Percentiles rank a stretch among this genome's conserved stretches.
Evolutionary conservation across 2,329 filamentous ascomycete species (phyloP).

Genomic region (Fusarium papillatum): DNA sequence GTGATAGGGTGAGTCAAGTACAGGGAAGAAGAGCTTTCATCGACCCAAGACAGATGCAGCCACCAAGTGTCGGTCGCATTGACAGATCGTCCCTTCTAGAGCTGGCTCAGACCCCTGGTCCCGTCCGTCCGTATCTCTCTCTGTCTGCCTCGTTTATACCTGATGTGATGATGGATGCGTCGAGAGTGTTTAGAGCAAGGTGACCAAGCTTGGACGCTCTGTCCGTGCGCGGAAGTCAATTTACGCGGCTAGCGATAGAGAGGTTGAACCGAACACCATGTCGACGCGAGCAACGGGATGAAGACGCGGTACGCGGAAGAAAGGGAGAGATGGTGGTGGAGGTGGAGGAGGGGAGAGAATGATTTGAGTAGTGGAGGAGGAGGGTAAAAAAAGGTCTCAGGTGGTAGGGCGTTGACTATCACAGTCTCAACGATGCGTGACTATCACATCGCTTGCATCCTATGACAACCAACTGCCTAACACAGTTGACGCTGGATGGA

Average conservation of each 20-base stretch:
- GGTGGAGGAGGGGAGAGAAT: not conserved
- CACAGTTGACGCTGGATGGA: not conserved
- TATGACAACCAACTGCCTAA: slow-evolving; percentile 3
- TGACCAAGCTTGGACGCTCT: slow-evolving; percentile 10
- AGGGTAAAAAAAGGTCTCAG: slow-evolving; percentile 1
- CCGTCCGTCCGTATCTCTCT: not conserved
- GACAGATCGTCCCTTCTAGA: not conserved
- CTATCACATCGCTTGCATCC: slow-evolving; percentile 24
- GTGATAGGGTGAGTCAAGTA: not conserved
- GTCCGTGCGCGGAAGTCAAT: slow-evolving; percentile 43
- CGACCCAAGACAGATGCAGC: not conserved
- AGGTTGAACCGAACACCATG: slow-evolving; percentile 6
- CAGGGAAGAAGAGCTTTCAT: not conserved
- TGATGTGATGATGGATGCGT: slow-evolving; percentile 11
- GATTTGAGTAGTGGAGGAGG: not conserved
- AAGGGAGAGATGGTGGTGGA: not conserved
- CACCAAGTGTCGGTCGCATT: not conserved
- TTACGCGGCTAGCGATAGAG: slow-evolving; percentile 21
- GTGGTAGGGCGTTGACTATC: slow-evolving; percentile 12
- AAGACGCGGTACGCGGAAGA: not conserved
- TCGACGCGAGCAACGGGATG: slow-evolving; percentile 5
- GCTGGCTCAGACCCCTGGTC: not conserved
- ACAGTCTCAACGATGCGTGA: slow-evolving; percentile 19
- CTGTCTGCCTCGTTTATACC: not conserved
- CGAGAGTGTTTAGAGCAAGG: slow-evolving; percentile 8